Base-by-base conservation (phyloP, 1,139 yeast genomes). In the Diutina catenulata region DNA sequence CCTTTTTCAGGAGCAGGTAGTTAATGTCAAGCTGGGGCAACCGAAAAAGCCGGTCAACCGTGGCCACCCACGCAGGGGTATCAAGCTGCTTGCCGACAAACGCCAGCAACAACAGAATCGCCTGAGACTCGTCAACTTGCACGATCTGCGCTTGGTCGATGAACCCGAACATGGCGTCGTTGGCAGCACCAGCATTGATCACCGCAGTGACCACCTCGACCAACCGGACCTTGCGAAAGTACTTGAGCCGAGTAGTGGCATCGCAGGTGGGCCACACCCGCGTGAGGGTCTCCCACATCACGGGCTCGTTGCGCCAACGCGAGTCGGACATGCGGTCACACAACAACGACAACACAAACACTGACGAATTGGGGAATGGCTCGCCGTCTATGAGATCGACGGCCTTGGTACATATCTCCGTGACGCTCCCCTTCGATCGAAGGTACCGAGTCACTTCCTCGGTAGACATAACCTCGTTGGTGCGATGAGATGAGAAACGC, bases 371-470 rank as follows among this genome's bases (percentile, higher is more conserved):
- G 3, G 95, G 95, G 10, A 86, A 15, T 7, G 10, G 49, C 9
- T 59, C 42, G 5, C 61, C 64, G 10, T 60, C 56, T 1, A 75
- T 46, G 8, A 80, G 52, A 7, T 56, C 50, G 21, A 10, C 9
- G 26, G 28, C 28, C n/a, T 18, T 22, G 9, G 11, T 23, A 13
- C 37, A 33, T 5, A 25, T 52, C 13, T 40, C 43, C 7, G 36
- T 20, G 24, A 38, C 20, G 19, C 37, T 40, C 25, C 31, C 41
- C 23, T 45, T 46, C 18, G 80, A 70, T 45, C 94, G 67, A 23
- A 84, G 62, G 46, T 64, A 65, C 52, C 73, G 71, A 2, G 95
- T 82, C 31, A 79, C 57, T 5, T 70, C 65, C 48, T 80, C 86
- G 1, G 88, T 74, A 15, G 74, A 31, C 35, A 31, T 31, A 16